Evolutionary conservation across 2,329 filamentous ascomycete genomes (phyloP), one percentile per base, ranked within the genome.

Genomic region (Monilinia laxa): DNA sequence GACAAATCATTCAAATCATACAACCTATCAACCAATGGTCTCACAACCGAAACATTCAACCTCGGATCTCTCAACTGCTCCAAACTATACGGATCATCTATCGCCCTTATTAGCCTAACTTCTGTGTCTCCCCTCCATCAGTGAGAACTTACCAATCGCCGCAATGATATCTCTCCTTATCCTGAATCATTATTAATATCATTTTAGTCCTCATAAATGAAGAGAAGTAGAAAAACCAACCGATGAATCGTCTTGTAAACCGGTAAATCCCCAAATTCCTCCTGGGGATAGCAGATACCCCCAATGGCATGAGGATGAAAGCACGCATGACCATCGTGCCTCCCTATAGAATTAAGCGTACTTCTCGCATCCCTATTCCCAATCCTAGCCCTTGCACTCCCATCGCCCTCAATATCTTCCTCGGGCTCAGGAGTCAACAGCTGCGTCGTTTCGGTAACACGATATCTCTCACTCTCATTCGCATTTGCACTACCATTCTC

Each of bases 1-100:
- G 91, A 94, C 51, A 93, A 88, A 79, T 95, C 92, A 68, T 91
- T 84, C 67, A 88, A 83, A 73, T 91, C 87, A 75, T 92, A 95
- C 11, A 94, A 84, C 75, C 91, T 90, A 76, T 95, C 90, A n/a
- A 95, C 90, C 35, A 95, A 79, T 0, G 92, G 92, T 67, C 92
- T 85, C 25, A 95, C 88, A 55, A 95, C 88, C 1, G 89, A 70
- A 25, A 74, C 56, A 75, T 95, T 95, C 82, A 95, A 92, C 67
- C 91, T 85, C 65, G 92, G 88, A 76, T 92, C 90, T 73, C 89
- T 86, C 70, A 96, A 81, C 80, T 95, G 91, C 72, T 93, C 90
- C 66, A 90, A 80, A 66, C 87, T 91, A 74, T 87, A 87, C 31
- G 85, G 85, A 75, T 87, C 85, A 76, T 87, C 85, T 83, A 71